Evolutionary conservation across 2,329 filamentous ascomycete species (phyloP).

Genomic region (Colletotrichum sp.): DNA sequence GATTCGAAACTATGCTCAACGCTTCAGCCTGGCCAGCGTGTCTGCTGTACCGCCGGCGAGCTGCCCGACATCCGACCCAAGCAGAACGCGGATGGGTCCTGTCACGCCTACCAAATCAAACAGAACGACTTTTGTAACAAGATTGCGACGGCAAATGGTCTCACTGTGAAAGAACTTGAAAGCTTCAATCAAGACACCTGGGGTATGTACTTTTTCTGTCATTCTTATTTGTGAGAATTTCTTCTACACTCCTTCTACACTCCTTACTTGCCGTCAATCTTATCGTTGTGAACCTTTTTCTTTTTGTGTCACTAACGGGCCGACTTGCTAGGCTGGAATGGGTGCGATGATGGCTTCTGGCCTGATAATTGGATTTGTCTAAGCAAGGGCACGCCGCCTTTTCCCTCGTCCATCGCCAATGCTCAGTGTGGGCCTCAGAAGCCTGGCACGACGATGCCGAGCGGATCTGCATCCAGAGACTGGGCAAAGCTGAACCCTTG

Average conservation of each 20-base stretch:
- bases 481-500: constrained; percentile 31
- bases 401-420: constrained; percentile 41
- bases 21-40: constrained; percentile 33
- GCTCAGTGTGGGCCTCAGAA: constrained; percentile 49
- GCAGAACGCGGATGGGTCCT: constrained; percentile 36
- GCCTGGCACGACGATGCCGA: constrained; percentile 36
- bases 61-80: constrained; percentile 40
- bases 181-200: constrained; percentile 46
- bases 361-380: constrained; percentile 40
- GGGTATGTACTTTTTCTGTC: constrained; percentile 18
- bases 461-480: not conserved
- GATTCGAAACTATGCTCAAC: constrained; percentile 28
- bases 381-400: constrained; percentile 41
- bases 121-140: constrained; percentile 35
- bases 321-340: not conserved
- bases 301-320: not conserved
- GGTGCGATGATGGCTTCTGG: constrained; percentile 33
- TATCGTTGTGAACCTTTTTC: no score
- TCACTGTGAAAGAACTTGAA: constrained; percentile 38
- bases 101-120: constrained; percentile 36
- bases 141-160: constrained; percentile 32
- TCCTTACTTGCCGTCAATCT: not conserved
- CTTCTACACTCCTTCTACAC: not conserved
- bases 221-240: no score
- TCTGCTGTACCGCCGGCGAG: constrained; percentile 41